A percentile compares a stretch with the other conserved stretches of the same genome.
Evolutionary conservation across 2,329 filamentous ascomycete genomes (phyloP).

Genomic region (Fusarium siculi): DNA sequence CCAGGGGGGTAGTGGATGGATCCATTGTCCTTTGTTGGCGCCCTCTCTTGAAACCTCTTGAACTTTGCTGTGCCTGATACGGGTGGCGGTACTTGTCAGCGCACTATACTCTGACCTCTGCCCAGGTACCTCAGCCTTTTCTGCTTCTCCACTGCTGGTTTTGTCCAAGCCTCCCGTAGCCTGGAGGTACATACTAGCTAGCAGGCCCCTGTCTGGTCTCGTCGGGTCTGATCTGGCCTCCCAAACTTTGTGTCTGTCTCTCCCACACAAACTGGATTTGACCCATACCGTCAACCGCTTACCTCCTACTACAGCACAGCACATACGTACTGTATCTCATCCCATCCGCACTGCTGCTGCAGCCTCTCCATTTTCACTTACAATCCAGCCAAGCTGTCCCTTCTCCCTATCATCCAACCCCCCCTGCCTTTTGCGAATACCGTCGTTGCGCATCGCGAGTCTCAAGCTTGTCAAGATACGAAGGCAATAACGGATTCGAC

Average conservation of each 20-base stretch:
- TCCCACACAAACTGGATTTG: slow-evolving; percentile 26
- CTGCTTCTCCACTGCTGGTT: slow-evolving; percentile 21
- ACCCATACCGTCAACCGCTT: background rate
- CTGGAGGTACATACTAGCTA: slow-evolving; percentile 3
- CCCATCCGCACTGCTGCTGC: slow-evolving; percentile 24
- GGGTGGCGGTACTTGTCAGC: slow-evolving; percentile 1
- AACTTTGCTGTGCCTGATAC: slow-evolving; percentile 18
- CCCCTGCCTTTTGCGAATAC: slow-evolving; percentile 28
- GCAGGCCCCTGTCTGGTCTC: slow-evolving; percentile 28
- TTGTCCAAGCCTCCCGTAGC: slow-evolving; percentile 35
- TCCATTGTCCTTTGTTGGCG: slow-evolving; percentile 29
- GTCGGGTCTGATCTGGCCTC: slow-evolving; percentile 35
- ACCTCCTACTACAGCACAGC: background rate
- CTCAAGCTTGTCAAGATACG: slow-evolving; percentile 25
- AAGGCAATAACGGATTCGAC: slow-evolving; percentile 24
- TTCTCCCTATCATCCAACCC: slow-evolving; percentile 24
- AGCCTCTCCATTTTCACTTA: slow-evolving; percentile 35
- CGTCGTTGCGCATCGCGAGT: slow-evolving; percentile 38
- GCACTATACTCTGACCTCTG: background rate
- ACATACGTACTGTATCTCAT: slow-evolving; percentile 11
- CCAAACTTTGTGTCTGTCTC: slow-evolving; percentile 33
- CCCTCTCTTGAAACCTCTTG: slow-evolving; percentile 39
- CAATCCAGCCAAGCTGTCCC: slow-evolving; percentile 45
- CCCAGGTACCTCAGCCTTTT: slow-evolving; percentile 15
- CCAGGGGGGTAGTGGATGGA: slow-evolving; percentile 33